phyloP scores from a whole-genome alignment of 2,329 filamentous ascomycete genomes.

The Clarireedia homoeocarpa region DNA sequence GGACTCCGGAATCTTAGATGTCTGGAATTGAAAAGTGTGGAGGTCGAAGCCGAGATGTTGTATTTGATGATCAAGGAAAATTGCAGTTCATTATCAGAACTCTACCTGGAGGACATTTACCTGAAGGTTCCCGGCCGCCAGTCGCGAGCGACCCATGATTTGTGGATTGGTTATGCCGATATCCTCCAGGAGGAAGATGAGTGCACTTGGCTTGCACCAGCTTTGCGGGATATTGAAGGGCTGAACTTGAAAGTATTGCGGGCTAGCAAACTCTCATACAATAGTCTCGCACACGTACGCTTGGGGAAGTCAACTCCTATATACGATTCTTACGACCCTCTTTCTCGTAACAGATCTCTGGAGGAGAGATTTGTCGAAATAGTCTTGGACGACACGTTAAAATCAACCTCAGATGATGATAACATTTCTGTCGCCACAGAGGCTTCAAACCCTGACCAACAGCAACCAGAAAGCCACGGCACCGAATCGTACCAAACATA shows the following conservation, averaged over 20 bases:
- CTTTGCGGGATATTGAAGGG: slow-evolving; percentile 19
- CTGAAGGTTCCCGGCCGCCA: slow-evolving; percentile 23
- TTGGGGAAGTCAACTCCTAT: slow-evolving; percentile 4
- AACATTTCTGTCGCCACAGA: too few relatives aligned
- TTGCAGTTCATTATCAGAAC: slow-evolving; percentile 24
- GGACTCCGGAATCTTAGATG: slow-evolving; percentile 19
- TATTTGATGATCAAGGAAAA: slow-evolving; percentile 23
- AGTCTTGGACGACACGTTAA: slow-evolving; percentile 11
- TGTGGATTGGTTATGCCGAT: slow-evolving; percentile 27
- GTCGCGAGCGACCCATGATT: slow-evolving; percentile 12
- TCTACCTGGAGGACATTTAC: slow-evolving; percentile 29
- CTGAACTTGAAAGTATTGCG: slow-evolving; percentile 25
- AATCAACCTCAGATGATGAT: too few relatives aligned
- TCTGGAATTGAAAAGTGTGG: slow-evolving; percentile 28
- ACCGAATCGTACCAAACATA: slow-evolving; percentile 24
- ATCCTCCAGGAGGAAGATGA: slow-evolving; percentile 11
- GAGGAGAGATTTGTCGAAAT: slow-evolving; percentile 30
- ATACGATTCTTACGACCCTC: slow-evolving; percentile 26
- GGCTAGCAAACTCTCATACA: slow-evolving; percentile 20
- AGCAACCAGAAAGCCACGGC: slow-evolving; percentile 18
- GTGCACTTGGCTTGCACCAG: slow-evolving; percentile 25
- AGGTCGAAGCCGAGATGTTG: slow-evolving; percentile 23
- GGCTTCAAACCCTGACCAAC: too few relatives aligned
- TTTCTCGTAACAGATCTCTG: slow-evolving; percentile 19
- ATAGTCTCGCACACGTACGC: too few relatives aligned